Base-by-base conservation (phyloP, 768 basidiomycete species). In the Antrodiella citrinella region DNA sequence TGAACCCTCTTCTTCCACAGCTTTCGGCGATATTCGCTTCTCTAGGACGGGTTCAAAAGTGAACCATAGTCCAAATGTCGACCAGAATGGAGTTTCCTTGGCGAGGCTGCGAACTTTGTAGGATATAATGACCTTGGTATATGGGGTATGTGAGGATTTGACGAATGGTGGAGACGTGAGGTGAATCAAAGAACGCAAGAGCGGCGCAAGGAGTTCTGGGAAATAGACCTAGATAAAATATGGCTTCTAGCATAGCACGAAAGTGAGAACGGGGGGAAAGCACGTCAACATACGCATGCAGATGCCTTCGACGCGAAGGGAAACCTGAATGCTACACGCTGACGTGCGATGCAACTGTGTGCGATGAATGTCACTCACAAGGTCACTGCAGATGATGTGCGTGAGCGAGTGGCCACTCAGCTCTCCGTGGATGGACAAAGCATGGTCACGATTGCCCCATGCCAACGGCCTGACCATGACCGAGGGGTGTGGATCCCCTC, bases 361-460 rank as follows among this genome's bases (percentile, higher is more conserved):
- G 25, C 2, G 13, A 24, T 26, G 42, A 19, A 25, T 21, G 10
- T n/a, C 21, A 74, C 81, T 61, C 67, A 89, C 89, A 49, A 93
- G 74, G 66, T 92, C 90, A 62, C 91, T 91, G 65, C 89, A 88
- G 19, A 91, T 63, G 42, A 93, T 75, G 59, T 89, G 86, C 1
- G 82, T 84, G 47, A 79, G 58, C 24, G 39, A 53, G 41, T 55
- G 47, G 21, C 48, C 19, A 23, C 42, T 49, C 3, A 80, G 67
- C 41, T 77, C 72, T 3, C 61, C 58, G 7, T 67, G 58, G 39
- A 86, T 69, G 12, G 51, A 35, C 11, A 45, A 35, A 2, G 68
- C 75, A 54, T 85, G 74, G 13, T 66, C 57, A 0, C 55, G 48
- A 51, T 73, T 73, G 2, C 89, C 91, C 91, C 91, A 93, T 11